Conservation (phyloP, 2,329 filamentous ascomycete species). For the Aureobasidium melanogenum region DNA sequence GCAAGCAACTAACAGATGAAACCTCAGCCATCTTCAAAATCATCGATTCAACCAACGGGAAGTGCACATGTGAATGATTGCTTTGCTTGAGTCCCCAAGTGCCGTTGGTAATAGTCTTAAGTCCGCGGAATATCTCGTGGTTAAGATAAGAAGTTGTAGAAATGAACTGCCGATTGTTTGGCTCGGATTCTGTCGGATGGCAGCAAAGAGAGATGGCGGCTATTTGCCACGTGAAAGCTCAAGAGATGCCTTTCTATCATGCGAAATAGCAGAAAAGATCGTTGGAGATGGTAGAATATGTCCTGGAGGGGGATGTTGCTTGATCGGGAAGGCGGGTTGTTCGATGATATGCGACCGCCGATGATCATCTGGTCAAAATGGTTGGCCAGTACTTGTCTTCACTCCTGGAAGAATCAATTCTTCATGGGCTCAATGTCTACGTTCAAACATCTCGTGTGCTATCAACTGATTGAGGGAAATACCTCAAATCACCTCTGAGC, state of each 20-base stretch:
- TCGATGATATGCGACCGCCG: background rate
- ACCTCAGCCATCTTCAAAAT: background rate
- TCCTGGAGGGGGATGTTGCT: background rate
- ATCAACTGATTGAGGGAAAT: background rate
- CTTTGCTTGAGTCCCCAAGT: background rate
- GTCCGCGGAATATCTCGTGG: background rate
- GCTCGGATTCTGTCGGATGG: background rate
- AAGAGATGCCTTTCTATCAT: background rate
- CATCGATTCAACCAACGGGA: background rate
- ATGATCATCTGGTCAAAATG: background rate
- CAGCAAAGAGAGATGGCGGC: background rate
- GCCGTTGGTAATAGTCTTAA: background rate
- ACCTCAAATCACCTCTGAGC: background rate
- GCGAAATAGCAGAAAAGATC: background rate
- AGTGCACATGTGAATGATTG: background rate
- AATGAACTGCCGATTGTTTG: background rate
- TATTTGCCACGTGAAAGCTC: background rate
- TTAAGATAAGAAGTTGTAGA: background rate
- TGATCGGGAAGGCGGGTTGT: background rate
- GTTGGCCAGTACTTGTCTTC: background rate
- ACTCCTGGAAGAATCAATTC: background rate
- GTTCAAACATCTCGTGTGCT: too few relatives aligned
- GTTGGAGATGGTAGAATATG: background rate
- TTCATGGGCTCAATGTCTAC: background rate
- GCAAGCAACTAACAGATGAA: background rate